A percentile compares a stretch with the other conserved stretches of the same genome.
Evolutionary conservation across 1,284 basidiomycete species (phyloP).

Genomic region (Cutaneotrichosporon sp.): DNA sequence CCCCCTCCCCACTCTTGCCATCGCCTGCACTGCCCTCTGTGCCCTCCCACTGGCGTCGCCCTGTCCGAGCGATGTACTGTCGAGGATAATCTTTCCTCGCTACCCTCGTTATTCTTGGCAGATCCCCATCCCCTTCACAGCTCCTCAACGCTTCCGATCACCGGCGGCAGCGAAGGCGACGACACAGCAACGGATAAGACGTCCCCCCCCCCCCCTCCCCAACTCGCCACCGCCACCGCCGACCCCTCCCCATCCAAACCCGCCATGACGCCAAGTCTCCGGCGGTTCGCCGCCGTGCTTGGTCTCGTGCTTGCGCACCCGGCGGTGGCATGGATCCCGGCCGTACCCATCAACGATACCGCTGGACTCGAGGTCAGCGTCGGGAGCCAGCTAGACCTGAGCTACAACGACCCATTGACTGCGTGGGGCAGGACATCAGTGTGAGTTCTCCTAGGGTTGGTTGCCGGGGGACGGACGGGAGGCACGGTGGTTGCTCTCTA

Average conservation of each 20-base stretch:
- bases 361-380: slow-evolving; percentile 48
- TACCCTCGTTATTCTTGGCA: not conserved
- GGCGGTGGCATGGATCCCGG: slow-evolving; percentile 60
- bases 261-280: not conserved
- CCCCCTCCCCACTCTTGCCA: not conserved
- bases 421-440: slow-evolving; percentile 43
- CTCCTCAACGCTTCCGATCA: not conserved
- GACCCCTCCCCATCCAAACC: not conserved
- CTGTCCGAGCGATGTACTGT: not conserved
- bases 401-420: slow-evolving; percentile 60
- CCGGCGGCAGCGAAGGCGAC: no score
- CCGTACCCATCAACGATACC: slow-evolving; percentile 68
- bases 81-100: not conserved
- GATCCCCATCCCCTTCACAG: not conserved
- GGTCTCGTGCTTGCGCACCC: slow-evolving; percentile 9
- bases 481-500: not conserved
- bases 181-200: not conserved
- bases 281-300: not conserved
- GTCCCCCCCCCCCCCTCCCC: not conserved
- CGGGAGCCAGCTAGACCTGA: slow-evolving; percentile 58
- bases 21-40: not conserved
- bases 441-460: slow-evolving; percentile 26
- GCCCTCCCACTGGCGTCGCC: not conserved
- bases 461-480: not conserved
- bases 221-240: not conserved